These are phyloP conservation scores for Zygnema circumcarinatum DNA, from an alignment of 139 green algal species.

Conservation along the genomic window DNA sequence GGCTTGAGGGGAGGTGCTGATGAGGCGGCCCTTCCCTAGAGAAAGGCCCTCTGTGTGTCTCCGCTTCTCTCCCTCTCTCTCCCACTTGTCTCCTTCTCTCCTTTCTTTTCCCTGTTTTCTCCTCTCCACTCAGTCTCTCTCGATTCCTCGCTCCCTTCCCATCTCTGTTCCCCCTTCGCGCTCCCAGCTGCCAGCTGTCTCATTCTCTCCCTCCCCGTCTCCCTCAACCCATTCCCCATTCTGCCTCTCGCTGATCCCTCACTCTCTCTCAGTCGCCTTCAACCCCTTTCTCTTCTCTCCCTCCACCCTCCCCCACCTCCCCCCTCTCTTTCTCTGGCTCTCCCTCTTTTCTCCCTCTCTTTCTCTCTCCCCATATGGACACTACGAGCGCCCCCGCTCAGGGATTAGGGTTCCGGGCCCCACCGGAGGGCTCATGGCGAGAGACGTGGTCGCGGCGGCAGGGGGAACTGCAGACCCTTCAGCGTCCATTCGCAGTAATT, in stretches of 20 bases:
- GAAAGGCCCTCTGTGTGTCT: too few relatives aligned
- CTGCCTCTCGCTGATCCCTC: background rate
- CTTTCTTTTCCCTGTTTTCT: background rate
- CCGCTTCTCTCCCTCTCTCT: background rate
- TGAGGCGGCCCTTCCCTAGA: too few relatives aligned
- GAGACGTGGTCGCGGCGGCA: background rate
- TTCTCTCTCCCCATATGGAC: too few relatives aligned
- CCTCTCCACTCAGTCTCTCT: conserved; percentile 3
- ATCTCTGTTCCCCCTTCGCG: background rate
- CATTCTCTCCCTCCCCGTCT: background rate
- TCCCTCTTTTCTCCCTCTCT: too few relatives aligned
- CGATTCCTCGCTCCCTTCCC: background rate
- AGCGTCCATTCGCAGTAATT: background rate
- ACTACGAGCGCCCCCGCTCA: too few relatives aligned
- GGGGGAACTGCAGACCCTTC: background rate
- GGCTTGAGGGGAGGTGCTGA: too few relatives aligned
- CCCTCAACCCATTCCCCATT: background rate
- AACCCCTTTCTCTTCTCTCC: too few relatives aligned
- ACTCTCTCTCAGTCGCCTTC: background rate
- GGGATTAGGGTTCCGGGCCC: too few relatives aligned
- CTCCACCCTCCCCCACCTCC: too few relatives aligned
- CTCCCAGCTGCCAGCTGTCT: background rate
- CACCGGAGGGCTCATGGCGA: background rate
- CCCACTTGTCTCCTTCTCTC: background rate
- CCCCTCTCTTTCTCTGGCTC: too few relatives aligned